Evolutionary conservation across 169 alveolate species (phyloP).

Genomic region (Plasmodium inui): DNA sequence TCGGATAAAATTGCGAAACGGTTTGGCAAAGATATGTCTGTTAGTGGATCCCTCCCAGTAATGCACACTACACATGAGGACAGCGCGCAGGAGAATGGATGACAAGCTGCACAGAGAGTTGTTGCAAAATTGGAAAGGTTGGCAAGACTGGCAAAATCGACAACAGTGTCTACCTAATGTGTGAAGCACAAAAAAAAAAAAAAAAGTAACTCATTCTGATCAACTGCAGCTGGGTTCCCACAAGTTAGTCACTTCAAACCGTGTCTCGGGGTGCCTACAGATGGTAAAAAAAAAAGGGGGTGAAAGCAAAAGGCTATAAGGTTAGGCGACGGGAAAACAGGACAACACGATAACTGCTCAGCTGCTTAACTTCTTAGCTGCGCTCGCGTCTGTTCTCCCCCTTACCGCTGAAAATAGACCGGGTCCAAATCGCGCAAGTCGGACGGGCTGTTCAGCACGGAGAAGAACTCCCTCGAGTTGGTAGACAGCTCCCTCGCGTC

Average conservation of each 20-base stretch:
- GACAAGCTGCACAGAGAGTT: background rate
- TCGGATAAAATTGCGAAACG: background rate
- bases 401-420: slow-evolving; percentile 13
- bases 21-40: background rate
- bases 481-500: background rate
- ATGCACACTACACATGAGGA: background rate
- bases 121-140: background rate
- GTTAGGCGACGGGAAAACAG: background rate
- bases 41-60: background rate
- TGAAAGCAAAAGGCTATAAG: background rate
- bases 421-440: slow-evolving; percentile 1
- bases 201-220: background rate
- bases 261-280: slow-evolving; percentile 33
- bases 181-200: background rate
- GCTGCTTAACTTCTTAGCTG: background rate
- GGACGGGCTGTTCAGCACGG: slow-evolving; percentile 39
- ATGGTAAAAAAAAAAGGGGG: background rate
- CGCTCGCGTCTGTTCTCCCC: background rate
- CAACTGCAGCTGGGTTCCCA: slow-evolving; percentile 19
- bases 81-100: background rate
- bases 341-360: background rate
- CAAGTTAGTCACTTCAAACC: slow-evolving; percentile 31
- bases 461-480: background rate
- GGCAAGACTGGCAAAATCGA: background rate
- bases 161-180: background rate